Conservation (phyloP, 2,329 filamentous ascomycete species). For the Nannizziopsis arthrosporioides region DNA sequence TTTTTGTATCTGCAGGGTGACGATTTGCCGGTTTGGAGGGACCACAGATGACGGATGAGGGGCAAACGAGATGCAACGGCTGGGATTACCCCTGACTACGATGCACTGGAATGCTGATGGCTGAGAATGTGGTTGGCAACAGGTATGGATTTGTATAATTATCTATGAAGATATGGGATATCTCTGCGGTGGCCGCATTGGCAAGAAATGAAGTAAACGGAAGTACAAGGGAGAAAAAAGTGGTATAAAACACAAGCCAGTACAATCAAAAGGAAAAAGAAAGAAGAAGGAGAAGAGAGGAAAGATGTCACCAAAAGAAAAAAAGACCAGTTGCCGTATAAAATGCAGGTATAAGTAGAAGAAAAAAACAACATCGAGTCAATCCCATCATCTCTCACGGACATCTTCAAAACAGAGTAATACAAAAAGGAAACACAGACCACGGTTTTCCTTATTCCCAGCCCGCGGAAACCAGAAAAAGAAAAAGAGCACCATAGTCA, state of each 20-base stretch:
- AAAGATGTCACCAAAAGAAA: slow-evolving; percentile 3
- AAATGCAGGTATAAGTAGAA: not conserved
- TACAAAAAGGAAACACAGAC: not conserved
- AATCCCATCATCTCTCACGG: too few relatives aligned
- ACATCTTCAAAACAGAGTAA: not conserved
- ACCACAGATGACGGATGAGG: too few relatives aligned
- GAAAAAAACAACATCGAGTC: too few relatives aligned
- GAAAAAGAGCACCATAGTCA: too few relatives aligned
- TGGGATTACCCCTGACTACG: not conserved
- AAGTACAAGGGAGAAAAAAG: slow-evolving; percentile 6
- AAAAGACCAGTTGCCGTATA: not conserved
- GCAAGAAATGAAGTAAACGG: not conserved
- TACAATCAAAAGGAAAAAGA: slow-evolving; percentile 9
- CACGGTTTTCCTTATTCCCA: not conserved
- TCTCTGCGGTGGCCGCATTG: not conserved
- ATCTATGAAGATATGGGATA: too few relatives aligned
- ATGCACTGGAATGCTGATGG: not conserved
- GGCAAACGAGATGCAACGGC: not conserved
- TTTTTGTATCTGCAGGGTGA: too few relatives aligned
- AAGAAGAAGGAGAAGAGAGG: slow-evolving; percentile 9
- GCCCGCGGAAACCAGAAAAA: not conserved
- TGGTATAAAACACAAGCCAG: not conserved
- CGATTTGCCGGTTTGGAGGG: too few relatives aligned
- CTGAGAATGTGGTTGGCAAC: not conserved
- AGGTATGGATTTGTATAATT: not conserved